Evolutionary conservation across 768 basidiomycete species (phyloP).

Genomic region (Dictyophora rubrovolvata): DNA sequence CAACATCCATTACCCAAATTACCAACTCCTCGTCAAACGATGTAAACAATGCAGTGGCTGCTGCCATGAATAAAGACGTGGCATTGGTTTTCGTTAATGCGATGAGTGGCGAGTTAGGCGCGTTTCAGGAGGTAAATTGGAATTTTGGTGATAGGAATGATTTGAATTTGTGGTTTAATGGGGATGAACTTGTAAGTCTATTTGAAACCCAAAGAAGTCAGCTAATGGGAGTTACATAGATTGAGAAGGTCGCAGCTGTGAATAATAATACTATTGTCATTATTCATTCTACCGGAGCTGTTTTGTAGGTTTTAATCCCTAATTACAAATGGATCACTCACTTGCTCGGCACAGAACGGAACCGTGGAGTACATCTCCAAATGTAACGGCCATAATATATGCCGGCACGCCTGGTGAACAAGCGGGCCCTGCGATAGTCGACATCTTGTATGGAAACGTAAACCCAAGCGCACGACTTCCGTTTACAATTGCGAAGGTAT

Average conservation of each 20-base stretch:
- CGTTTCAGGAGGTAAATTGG: constrained; percentile 7
- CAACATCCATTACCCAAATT: background rate
- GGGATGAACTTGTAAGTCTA: constrained; percentile 8
- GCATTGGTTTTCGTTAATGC: constrained; percentile 18
- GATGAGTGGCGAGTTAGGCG: constrained; percentile 8
- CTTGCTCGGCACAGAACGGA: constrained; percentile 24
- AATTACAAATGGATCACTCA: background rate
- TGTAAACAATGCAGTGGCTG: constrained; percentile 7
- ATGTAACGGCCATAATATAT: constrained; percentile 51
- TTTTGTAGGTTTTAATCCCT: constrained; percentile 24
- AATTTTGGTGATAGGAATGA: constrained; percentile 15
- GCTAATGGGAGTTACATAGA: background rate
- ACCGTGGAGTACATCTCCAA: constrained; percentile 63
- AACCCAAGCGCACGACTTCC: constrained; percentile 31
- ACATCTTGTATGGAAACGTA: constrained; percentile 28
- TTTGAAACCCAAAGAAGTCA: background rate
- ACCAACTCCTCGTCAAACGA: constrained; percentile 10
- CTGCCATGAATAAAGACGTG: constrained; percentile 12
- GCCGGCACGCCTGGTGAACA: constrained; percentile 37
- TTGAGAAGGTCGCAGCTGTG: constrained; percentile 15
- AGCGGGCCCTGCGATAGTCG: constrained; percentile 27
- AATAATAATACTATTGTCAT: constrained; percentile 56
- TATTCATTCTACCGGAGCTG: constrained; percentile 50
- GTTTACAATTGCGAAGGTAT: constrained; percentile 29
- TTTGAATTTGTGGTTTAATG: constrained; percentile 12